Evolutionary conservation across 805 yeast genomes (phyloP).

Genomic region (Blastobotrys peoriensis): DNA sequence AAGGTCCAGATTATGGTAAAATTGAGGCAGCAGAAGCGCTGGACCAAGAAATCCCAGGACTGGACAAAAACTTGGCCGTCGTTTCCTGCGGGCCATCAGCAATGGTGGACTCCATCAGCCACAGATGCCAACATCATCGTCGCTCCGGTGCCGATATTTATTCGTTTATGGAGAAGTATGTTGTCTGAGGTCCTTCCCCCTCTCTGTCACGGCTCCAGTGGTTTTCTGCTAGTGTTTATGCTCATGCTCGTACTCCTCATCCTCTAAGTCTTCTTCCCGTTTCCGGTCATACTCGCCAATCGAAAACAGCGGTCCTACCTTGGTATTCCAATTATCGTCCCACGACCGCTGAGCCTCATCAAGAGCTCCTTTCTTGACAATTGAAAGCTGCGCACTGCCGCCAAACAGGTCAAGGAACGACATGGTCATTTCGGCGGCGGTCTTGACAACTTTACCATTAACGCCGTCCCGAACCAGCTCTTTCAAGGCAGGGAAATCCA

Average conservation of each 20-base stretch:
- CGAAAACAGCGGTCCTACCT: constrained; percentile 40
- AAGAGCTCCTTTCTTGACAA: constrained; percentile 62
- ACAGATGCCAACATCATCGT: not conserved
- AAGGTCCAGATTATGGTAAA: not conserved
- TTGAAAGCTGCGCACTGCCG: constrained; percentile 28
- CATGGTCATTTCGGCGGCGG: constrained; percentile 40
- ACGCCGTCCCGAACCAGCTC: constrained; percentile 66
- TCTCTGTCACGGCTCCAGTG: too few species aligned
- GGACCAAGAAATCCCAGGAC: not conserved
- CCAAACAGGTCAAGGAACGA: constrained; percentile 32
- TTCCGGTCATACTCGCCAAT: constrained; percentile 25
- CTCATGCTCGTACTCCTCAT: too few species aligned
- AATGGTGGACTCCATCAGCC: not conserved
- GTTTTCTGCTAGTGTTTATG: too few species aligned
- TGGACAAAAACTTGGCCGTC: not conserved
- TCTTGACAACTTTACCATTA: constrained; percentile 61
- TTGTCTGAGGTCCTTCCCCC: not conserved
- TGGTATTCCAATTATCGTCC: constrained; percentile 66
- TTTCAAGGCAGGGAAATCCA: constrained; percentile 66
- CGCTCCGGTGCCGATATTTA: not conserved
- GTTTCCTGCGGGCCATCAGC: not conserved
- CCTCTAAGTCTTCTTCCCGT: constrained; percentile 3
- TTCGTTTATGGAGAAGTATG: not conserved
- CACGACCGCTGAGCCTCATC: constrained; percentile 64
- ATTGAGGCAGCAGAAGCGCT: not conserved